Conservation (phyloP, 202 grass and related monocot genomes). For the Musa balbisiana region DNA sequence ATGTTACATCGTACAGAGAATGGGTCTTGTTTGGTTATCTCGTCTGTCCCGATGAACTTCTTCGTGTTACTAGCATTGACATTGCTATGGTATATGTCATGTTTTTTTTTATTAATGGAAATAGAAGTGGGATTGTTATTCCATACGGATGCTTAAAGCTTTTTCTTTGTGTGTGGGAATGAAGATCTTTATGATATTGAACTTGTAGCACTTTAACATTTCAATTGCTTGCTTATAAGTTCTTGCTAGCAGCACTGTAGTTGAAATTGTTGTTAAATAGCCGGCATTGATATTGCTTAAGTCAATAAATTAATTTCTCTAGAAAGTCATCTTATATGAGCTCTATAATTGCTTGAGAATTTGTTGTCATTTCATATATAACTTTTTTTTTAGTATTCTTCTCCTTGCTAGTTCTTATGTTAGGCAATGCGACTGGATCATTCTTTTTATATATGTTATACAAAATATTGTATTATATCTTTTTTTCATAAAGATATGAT, state of each 20-base stretch:
- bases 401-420: no score
- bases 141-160: not conserved
- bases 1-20: conserved; percentile 89
- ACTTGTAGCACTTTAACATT: not conserved
- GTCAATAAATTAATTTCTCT: no score
- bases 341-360: no score
- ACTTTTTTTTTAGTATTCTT: no score
- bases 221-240: not conserved
- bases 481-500: not conserved
- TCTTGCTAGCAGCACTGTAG: not conserved
- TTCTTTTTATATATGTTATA: no score
- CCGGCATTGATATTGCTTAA: no score
- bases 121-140: not conserved
- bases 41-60: conserved; percentile 96
- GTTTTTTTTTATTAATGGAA: not conserved
- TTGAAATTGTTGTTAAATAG: no score
- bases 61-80: conserved; percentile 95
- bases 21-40: conserved; percentile 96
- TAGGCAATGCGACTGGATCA: no score
- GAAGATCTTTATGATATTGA: not conserved
- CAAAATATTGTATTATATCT: not conserved
- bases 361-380: no score
- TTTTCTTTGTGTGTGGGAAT: not conserved
- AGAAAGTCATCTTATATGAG: no score
- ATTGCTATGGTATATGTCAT: conserved; percentile 65